Evolutionary conservation across 225 moss, liverwort and hornwort species (phyloP).

Genomic region (Takakia lepidozioides): DNA sequence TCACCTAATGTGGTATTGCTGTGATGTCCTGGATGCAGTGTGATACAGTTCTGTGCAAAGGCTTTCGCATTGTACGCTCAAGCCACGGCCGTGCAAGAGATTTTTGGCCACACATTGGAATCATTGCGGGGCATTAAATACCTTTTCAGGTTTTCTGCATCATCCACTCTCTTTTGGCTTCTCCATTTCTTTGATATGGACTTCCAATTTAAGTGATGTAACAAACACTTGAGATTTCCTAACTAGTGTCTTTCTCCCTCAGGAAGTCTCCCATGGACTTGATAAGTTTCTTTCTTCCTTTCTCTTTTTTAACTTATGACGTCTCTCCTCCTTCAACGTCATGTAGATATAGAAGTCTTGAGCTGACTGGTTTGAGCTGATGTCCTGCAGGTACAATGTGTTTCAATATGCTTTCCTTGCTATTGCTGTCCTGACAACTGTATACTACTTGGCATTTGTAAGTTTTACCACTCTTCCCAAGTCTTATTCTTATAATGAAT

Average conservation of each 20-base stretch:
- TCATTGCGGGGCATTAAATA: constrained; percentile 64
- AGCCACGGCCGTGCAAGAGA: constrained; percentile 75
- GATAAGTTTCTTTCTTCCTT: too few relatives aligned
- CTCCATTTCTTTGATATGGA: neutral
- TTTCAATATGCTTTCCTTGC: constrained; percentile 67
- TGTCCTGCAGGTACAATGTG: constrained; percentile 53
- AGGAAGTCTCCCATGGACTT: too few relatives aligned
- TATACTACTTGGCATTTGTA: constrained; percentile 63
- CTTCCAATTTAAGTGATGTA: too few relatives aligned
- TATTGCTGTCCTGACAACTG: constrained; percentile 40
- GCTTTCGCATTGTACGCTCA: constrained; percentile 69
- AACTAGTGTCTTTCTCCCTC: too few relatives aligned
- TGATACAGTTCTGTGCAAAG: constrained; percentile 70
- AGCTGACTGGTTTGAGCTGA: constrained; percentile 1
- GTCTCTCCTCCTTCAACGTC: too few relatives aligned
- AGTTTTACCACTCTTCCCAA: constrained; percentile 11
- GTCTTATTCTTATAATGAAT: too few relatives aligned
- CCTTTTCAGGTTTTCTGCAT: constrained; percentile 44
- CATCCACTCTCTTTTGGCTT: neutral
- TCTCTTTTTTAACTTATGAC: too few relatives aligned
- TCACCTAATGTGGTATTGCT: too few relatives aligned
- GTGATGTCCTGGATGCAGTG: constrained; percentile 31
- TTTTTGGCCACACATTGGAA: constrained; percentile 65
- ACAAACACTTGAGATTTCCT: too few relatives aligned
- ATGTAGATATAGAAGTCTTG: too few relatives aligned